A percentile compares a stretch with the other conserved stretches of the same genome.
Conservation (phyloP, 129 eudicot species). For the Artemisia tridentata region DNA sequence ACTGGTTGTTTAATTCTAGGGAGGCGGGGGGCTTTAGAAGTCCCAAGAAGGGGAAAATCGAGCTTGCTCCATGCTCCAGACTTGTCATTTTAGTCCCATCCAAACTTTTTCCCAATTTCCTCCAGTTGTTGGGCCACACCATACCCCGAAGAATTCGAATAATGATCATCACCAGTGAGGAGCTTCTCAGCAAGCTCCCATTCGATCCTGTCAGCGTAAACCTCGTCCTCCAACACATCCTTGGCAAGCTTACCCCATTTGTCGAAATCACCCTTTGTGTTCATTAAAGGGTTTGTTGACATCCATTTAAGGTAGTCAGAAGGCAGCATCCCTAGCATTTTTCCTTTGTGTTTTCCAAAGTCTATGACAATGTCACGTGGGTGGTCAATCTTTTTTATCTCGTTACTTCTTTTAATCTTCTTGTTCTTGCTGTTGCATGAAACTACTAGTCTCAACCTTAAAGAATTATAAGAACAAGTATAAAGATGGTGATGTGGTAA, state of each 20-base stretch:
- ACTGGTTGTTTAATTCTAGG: constrained; percentile 35
- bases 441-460: no score
- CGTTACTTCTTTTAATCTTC: no score
- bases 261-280: constrained; percentile 40
- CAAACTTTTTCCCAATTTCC: constrained; percentile 56
- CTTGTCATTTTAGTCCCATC: constrained; percentile 63
- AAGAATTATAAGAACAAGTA: no score
- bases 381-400: no score
- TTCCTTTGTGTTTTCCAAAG: constrained; percentile 68
- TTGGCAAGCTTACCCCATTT: constrained; percentile 64
- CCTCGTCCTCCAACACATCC: constrained; percentile 56
- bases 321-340: constrained; percentile 60
- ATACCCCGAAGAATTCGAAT: neutral
- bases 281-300: constrained; percentile 42
- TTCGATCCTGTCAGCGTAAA: constrained; percentile 62
- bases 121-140: constrained; percentile 40
- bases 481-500: no score
- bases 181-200: constrained; percentile 69
- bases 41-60: constrained; percentile 61
- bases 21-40: constrained; percentile 57
- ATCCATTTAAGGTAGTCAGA: constrained; percentile 68
- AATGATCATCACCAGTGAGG: constrained; percentile 36
- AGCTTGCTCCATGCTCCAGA: constrained; percentile 51
- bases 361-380: constrained; percentile 59
- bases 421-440: no score